A percentile compares a stretch with the other conserved stretches of the same genome.
phyloP scores from a whole-genome alignment of 495 filamentous ascomycete species.

The Gamarada debralockiae region DNA sequence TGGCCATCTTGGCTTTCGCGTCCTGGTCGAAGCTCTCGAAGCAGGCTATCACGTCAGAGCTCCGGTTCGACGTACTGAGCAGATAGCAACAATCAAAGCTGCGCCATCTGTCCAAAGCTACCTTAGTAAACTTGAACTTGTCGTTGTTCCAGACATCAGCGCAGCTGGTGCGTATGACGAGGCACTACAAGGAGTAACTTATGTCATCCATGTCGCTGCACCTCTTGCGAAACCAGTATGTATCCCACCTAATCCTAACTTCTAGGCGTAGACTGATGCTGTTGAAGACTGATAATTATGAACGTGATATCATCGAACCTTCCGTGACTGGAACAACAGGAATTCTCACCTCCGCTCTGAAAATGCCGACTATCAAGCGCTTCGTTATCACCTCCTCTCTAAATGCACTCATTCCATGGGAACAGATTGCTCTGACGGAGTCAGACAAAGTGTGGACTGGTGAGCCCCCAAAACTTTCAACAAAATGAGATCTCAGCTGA shows the following conservation, averaged over 20 bases:
- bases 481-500: no score
- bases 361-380: constrained; percentile 28
- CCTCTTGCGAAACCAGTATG: background rate
- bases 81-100: background rate
- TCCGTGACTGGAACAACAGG: constrained; percentile 32
- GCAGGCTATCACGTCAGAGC: constrained; percentile 41
- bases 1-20: constrained; percentile 19
- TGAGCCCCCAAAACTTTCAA: no score
- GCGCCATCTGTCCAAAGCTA: background rate
- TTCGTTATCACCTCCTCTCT: constrained; percentile 38
- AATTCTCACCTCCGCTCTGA: constrained; percentile 34
- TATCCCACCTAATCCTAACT: background rate
- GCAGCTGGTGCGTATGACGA: constrained; percentile 36
- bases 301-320: background rate
- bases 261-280: constrained; percentile 1
- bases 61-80: constrained; percentile 34
- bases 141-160: constrained; percentile 41
- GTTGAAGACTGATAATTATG: background rate
- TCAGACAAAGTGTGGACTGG: no score
- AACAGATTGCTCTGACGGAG: background rate
- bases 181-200: constrained; percentile 39
- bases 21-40: constrained; percentile 31
- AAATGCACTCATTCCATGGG: constrained; percentile 3
- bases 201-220: constrained; percentile 49
- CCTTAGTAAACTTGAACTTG: constrained; percentile 30